Conservation (phyloP, 2,329 filamentous ascomycete genomes). For the Sclerotinia borealis region DNA sequence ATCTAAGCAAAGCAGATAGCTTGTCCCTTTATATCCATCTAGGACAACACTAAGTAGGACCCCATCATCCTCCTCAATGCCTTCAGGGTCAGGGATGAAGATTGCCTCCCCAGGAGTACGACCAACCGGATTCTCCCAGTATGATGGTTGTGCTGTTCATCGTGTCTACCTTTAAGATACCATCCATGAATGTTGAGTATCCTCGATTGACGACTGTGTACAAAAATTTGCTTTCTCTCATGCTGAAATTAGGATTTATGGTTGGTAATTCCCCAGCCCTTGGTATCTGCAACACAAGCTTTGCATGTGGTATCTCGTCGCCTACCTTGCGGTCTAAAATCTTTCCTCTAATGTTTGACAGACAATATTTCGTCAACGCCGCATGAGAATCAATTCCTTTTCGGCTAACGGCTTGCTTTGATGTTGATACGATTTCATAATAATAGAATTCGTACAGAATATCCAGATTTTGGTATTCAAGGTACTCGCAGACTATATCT, state of each 20-base stretch:
- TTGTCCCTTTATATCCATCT: conserved; percentile 51
- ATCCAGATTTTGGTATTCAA: conserved; percentile 58
- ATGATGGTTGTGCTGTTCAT: conserved; percentile 42
- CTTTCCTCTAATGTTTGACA: conserved; percentile 11
- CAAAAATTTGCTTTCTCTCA: conserved; percentile 52
- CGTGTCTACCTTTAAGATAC: conserved; percentile 60
- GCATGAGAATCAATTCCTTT: conserved; percentile 40
- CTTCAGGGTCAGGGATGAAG: conserved; percentile 51
- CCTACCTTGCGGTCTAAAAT: background rate
- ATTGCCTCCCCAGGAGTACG: conserved; percentile 67
- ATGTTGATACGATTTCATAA: conserved; percentile 56
- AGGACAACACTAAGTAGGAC: conserved; percentile 57
- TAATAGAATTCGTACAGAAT: conserved; percentile 65
- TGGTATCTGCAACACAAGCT: conserved; percentile 42
- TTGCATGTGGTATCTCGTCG: conserved; percentile 14
- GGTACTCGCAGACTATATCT: conserved; percentile 59
- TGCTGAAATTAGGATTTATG: conserved; percentile 53
- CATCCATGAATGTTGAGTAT: conserved; percentile 54
- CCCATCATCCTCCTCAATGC: conserved; percentile 54
- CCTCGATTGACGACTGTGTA: conserved; percentile 54
- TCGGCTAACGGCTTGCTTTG: conserved; percentile 29
- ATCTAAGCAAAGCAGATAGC: conserved; percentile 61
- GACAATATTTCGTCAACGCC: conserved; percentile 19
- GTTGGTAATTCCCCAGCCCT: conserved; percentile 57
- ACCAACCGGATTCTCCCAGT: conserved; percentile 51